Evolutionary conservation across 1,284 basidiomycete genomes (phyloP).

Genomic region (Volvariella volvacea): DNA sequence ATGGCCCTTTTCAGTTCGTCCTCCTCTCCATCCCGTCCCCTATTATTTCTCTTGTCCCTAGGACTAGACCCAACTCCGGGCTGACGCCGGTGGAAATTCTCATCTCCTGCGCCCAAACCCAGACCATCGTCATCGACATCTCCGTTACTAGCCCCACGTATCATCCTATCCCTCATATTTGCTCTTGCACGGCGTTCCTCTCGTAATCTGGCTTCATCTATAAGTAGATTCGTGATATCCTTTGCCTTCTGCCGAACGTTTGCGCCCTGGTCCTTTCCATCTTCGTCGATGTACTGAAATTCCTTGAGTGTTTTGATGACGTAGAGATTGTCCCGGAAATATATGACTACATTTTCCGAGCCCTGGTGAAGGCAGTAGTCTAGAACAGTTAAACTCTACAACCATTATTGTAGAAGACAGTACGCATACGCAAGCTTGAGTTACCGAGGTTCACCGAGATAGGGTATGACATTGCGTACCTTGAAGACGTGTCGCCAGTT

Average conservation of each 20-base stretch:
- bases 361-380: conserved; percentile 97
- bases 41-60: conserved; percentile 29
- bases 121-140: conserved; percentile 34
- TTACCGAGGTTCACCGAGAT: too few species aligned
- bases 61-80: conserved; percentile 22
- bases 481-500: conserved; percentile 99
- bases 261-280: conserved; percentile 94
- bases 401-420: too few species aligned
- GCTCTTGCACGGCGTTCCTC: conserved; percentile 84
- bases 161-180: conserved; percentile 93
- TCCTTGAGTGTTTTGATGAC: conserved; percentile 99
- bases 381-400: conserved; percentile 88
- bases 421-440: too few species aligned
- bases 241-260: conserved; percentile 99
- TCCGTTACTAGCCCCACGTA: conserved; percentile 46
- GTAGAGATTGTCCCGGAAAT: conserved; percentile 97
- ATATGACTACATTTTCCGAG: conserved; percentile 97
- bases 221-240: conserved; percentile 95
- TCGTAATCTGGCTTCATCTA: conserved; percentile 82
- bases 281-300: conserved; percentile 96
- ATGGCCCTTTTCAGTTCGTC: conserved; percentile 80
- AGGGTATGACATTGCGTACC: too few species aligned
- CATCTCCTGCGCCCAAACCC: conserved; percentile 34
- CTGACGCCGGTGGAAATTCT: conserved; percentile 37
- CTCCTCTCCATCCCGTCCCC: conserved; percentile 45